These are phyloP conservation scores for Aurantiochytrium sp. DNA, from an alignment of 108 stramenopile genomes.

Conservation along the genomic window DNA sequence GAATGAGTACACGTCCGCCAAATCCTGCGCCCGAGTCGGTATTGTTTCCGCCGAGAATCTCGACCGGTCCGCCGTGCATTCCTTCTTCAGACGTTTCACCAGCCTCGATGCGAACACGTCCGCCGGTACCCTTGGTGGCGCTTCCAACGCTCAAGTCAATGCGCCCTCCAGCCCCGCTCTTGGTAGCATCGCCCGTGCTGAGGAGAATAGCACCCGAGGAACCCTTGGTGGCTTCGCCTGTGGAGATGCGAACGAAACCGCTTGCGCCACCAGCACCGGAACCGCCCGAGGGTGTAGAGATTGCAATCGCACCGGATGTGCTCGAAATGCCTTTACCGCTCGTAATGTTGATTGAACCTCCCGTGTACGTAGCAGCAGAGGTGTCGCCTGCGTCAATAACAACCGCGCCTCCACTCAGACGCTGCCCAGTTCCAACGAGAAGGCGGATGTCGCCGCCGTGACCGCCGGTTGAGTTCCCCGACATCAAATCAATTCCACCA, in stretches of 20 bases:
- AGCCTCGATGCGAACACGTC: background rate
- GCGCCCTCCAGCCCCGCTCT: background rate
- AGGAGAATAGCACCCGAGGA: constrained; percentile 29
- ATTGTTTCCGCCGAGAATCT: background rate
- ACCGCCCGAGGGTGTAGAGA: background rate
- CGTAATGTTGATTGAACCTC: background rate
- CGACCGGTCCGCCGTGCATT: background rate
- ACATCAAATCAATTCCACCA: constrained; percentile 14
- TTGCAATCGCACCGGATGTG: background rate
- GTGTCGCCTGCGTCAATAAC: constrained; percentile 31
- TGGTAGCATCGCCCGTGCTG: constrained; percentile 15
- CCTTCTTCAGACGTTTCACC: background rate
- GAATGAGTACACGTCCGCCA: background rate
- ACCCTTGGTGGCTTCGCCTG: constrained; percentile 27
- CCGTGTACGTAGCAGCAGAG: background rate
- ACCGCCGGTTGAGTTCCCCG: constrained; percentile 31
- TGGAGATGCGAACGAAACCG: constrained; percentile 21
- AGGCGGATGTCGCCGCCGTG: constrained; percentile 32
- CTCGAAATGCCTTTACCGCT: background rate
- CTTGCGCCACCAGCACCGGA: constrained; percentile 19
- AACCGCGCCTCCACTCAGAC: constrained; percentile 26
- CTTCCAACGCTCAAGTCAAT: background rate
- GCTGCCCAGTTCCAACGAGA: constrained; percentile 30
- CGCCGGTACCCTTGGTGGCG: background rate
- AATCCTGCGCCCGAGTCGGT: background rate